Evolutionary conservation across 805 yeast species (phyloP).

Genomic region (Metschnikowia gelsemii): DNA sequence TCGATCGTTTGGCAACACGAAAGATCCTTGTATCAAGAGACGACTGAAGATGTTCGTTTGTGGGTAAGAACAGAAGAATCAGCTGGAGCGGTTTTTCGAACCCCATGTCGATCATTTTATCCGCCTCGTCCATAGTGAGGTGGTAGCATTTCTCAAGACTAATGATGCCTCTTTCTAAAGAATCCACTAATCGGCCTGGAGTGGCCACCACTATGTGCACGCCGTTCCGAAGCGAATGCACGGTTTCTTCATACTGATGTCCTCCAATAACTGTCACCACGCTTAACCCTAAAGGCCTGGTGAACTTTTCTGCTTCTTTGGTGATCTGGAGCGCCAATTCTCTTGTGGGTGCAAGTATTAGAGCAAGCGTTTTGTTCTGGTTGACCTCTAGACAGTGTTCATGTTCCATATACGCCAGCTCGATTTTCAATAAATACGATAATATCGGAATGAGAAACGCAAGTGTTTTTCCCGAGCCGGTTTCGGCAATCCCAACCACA

Average conservation of each 20-base stretch:
- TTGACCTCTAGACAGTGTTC: constrained; percentile 47
- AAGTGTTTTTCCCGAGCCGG: constrained; percentile 94
- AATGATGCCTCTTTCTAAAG: constrained; percentile 65
- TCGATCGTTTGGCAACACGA: constrained; percentile 45
- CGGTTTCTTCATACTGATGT: constrained; percentile 74
- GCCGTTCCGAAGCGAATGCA: constrained; percentile 55
- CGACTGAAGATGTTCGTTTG: constrained; percentile 23
- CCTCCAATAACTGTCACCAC: constrained; percentile 85
- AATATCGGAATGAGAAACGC: constrained; percentile 77
- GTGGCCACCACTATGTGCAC: constrained; percentile 88
- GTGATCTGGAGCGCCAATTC: constrained; percentile 90
- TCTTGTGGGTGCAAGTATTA: constrained; percentile 88
- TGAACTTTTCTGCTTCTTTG: constrained; percentile 56
- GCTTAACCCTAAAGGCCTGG: constrained; percentile 39
- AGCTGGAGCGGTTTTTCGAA: constrained; percentile 76
- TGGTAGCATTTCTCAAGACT: constrained; percentile 60
- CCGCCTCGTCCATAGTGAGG: constrained; percentile 90
- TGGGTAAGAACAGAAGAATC: constrained; percentile 58
- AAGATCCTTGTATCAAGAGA: constrained; percentile 41
- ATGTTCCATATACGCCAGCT: constrained; percentile 32
- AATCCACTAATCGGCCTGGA: constrained; percentile 87
- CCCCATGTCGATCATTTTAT: constrained; percentile 92
- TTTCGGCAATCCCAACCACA: constrained; percentile 87
- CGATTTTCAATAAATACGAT: constrained; percentile 45
- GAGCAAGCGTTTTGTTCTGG: constrained; percentile 66